Evolutionary conservation across 306 rosid genomes (phyloP).

Genomic region (Prunus kanzakura): DNA sequence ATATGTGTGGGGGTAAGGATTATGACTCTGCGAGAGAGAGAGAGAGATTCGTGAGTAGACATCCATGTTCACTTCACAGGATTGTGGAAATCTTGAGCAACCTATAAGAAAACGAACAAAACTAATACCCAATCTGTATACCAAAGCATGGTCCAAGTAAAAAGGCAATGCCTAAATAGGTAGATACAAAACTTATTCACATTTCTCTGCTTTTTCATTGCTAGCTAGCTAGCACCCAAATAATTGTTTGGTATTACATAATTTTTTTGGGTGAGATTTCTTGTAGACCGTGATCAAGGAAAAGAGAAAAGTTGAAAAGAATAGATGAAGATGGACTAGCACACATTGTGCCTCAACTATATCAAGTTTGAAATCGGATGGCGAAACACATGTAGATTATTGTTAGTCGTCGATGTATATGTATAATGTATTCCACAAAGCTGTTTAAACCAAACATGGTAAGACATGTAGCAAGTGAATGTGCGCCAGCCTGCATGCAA

Average conservation of each 20-base stretch:
- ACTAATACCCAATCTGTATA: slow-evolving; percentile 23
- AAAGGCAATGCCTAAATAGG: slow-evolving; percentile 11
- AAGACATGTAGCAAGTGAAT: not conserved
- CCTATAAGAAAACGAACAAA: slow-evolving; percentile 29
- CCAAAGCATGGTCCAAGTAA: slow-evolving; percentile 18
- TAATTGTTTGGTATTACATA: not conserved
- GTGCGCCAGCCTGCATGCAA: not conserved
- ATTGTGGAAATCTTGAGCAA: slow-evolving; percentile 29
- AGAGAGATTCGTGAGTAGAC: slow-evolving; percentile 7
- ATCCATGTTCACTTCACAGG: slow-evolving; percentile 20
- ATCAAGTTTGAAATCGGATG: not conserved
- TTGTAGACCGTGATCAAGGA: not conserved
- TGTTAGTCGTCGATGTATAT: not conserved
- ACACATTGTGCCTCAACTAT: not conserved
- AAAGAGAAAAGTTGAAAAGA: not conserved
- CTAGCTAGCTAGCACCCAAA: slow-evolving; percentile 10
- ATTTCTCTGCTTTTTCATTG: slow-evolving; percentile 28
- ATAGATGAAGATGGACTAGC: not conserved
- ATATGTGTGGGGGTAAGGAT: not conserved
- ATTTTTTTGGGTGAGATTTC: not conserved
- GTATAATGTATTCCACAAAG: not conserved
- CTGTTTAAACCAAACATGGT: not conserved
- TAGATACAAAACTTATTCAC: slow-evolving; percentile 20
- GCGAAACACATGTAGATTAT: not conserved
- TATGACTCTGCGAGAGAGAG: not conserved